A percentile compares a stretch with the other conserved stretches of the same genome.
These are phyloP conservation scores for Tinospora cordifolia DNA, from an alignment of 164 flowering plant genomes.

Conservation along the genomic window DNA sequence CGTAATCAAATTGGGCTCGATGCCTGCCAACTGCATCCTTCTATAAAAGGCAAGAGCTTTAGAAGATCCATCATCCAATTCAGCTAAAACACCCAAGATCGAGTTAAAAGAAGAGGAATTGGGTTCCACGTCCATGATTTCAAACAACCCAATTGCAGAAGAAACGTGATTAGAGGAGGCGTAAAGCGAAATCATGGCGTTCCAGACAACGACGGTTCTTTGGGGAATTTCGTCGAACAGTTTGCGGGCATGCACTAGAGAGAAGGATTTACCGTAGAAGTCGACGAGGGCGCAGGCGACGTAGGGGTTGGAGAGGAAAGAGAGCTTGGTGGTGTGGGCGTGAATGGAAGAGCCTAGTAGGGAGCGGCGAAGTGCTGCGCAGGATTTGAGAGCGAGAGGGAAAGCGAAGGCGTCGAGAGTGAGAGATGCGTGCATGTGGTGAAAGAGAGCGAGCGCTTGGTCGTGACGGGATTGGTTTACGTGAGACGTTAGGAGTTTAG, in stretches of 20 bases:
- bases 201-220: slow-evolving; percentile 55
- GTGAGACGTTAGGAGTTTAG: slow-evolving; percentile 45
- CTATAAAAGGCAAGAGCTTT: slow-evolving; percentile 42
- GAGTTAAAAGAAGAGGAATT: slow-evolving; percentile 46
- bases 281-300: slow-evolving; percentile 50
- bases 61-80: slow-evolving; percentile 30
- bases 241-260: slow-evolving; percentile 33
- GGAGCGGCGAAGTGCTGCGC: slow-evolving; percentile 37
- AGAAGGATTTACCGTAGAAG: slow-evolving; percentile 56
- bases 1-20: slow-evolving; percentile 50
- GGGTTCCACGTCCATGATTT: slow-evolving; percentile 44
- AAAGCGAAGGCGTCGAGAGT: slow-evolving; percentile 48
- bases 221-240: slow-evolving; percentile 59
- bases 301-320: slow-evolving; percentile 42
- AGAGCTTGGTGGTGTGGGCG: slow-evolving; percentile 31
- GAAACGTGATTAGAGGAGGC: slow-evolving; percentile 17
- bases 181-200: slow-evolving; percentile 50
- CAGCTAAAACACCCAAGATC: slow-evolving; percentile 41
- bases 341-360: slow-evolving; percentile 46
- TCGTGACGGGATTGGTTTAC: slow-evolving; percentile 43
- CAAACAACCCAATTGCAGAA: slow-evolving; percentile 39
- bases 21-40: slow-evolving; percentile 29
- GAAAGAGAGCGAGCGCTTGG: slow-evolving; percentile 49
- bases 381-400: slow-evolving; percentile 69
- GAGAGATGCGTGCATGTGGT: slow-evolving; percentile 34